phyloP scores from a whole-genome alignment of 169 alveolate genomes.

The Miamiensis avidus region DNA sequence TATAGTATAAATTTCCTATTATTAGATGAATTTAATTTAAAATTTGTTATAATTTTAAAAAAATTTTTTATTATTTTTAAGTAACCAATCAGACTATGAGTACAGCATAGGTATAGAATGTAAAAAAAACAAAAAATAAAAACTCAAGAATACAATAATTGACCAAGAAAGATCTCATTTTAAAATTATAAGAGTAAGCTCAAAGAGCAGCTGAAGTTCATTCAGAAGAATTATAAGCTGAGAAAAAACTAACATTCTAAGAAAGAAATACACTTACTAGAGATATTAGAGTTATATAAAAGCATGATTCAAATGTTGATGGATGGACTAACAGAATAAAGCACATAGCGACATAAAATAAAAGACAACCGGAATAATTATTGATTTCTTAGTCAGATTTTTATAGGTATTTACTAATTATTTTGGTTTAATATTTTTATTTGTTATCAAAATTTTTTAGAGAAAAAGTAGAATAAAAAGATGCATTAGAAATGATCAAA shows the following conservation, averaged over 20 bases:
- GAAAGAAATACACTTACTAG: background rate
- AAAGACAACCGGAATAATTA: background rate
- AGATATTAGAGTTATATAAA: background rate
- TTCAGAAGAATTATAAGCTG: background rate
- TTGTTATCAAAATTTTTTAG: background rate
- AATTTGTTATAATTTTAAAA: no score
- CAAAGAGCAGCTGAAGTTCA: background rate
- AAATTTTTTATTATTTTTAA: no score
- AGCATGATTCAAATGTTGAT: background rate
- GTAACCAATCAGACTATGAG: no score
- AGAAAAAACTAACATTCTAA: background rate
- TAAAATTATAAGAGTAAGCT: background rate
- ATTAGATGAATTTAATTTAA: no score
- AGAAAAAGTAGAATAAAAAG: background rate
- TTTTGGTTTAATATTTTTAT: no score
- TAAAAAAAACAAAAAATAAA: no score
- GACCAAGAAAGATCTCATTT: background rate
- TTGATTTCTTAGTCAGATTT: background rate
- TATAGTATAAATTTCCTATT: no score
- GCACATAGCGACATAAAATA: no score
- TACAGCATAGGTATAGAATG: background rate
- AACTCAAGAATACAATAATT: background rate
- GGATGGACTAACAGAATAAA: background rate
- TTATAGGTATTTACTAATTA: background rate
- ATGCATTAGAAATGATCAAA: background rate